Conservation (phyloP, 352 stramenopile species). For the Globisporangium sylvaticum region DNA sequence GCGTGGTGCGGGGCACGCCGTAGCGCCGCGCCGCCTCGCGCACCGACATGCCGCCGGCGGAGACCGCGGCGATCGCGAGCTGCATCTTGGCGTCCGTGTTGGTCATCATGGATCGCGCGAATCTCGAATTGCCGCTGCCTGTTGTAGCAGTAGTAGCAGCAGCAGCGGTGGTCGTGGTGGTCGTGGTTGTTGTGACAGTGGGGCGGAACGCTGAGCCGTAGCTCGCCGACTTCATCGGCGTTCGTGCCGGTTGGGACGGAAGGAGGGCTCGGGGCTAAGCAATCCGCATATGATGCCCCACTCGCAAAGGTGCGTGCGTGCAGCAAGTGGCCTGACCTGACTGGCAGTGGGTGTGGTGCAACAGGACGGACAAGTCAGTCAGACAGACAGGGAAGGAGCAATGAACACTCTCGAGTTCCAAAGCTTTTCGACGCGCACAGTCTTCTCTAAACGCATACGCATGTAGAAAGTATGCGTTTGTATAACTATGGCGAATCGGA, state of each 20-base stretch:
- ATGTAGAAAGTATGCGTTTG: not conserved
- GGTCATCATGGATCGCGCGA: constrained; percentile 11
- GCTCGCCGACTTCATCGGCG: constrained; percentile 15
- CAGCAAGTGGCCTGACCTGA: not conserved
- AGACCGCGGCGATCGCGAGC: constrained; percentile 58
- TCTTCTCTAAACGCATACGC: not conserved
- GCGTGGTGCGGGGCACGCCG: constrained; percentile 61
- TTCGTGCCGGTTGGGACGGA: constrained; percentile 5
- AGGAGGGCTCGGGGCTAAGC: not conserved
- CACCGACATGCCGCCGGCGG: constrained; percentile 56
- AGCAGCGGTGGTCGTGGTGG: not conserved
- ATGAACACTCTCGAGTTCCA: constrained; percentile 5
- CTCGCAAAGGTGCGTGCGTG: not conserved
- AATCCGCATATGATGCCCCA: constrained; percentile 2
- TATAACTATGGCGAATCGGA: not conserved
- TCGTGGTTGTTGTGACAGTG: not conserved
- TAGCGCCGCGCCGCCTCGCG: constrained; percentile 70
- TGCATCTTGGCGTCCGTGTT: constrained; percentile 43
- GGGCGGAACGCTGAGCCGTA: not conserved
- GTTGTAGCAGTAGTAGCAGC: not conserved
- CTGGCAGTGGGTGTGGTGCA: not conserved
- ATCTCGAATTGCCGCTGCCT: not conserved
- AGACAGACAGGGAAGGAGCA: not conserved
- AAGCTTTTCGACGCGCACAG: not conserved
- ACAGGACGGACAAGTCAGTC: not conserved